A percentile compares a stretch with the other conserved stretches of the same genome.
Conservation (phyloP, 768 basidiomycete genomes). For the Lyophyllum shimeji region DNA sequence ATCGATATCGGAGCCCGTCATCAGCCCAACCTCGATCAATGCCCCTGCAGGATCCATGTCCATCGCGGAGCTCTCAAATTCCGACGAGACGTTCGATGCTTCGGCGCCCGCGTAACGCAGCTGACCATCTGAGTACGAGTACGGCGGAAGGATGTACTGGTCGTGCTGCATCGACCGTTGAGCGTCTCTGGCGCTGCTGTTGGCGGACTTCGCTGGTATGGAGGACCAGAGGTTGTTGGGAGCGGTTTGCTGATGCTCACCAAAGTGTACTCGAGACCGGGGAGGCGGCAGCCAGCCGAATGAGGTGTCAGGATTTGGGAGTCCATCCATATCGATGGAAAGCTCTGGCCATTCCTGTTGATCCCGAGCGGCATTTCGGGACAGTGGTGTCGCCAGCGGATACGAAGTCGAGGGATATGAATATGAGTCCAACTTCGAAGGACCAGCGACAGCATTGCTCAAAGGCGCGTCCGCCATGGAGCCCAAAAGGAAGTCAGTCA, state of each 20-base stretch:
- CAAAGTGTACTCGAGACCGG: background rate
- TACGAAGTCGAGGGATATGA: background rate
- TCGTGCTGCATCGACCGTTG: no score
- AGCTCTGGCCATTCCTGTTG: slow-evolving; percentile 5
- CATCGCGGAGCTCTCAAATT: slow-evolving; percentile 1
- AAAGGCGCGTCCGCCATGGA: slow-evolving; percentile 21
- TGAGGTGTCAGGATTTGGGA: slow-evolving; percentile 18
- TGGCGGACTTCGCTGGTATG: background rate
- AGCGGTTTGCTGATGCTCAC: background rate
- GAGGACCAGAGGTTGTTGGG: background rate
- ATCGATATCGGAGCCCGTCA: slow-evolving; percentile 45
- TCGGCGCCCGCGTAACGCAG: background rate
- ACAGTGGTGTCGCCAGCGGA: no score
- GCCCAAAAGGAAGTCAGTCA: slow-evolving; percentile 23
- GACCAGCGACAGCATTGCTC: background rate
- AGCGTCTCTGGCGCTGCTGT: no score
- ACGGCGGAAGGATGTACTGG: no score
- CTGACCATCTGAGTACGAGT: background rate
- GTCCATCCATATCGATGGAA: slow-evolving; percentile 8
- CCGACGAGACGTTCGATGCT: background rate
- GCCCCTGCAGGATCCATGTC: slow-evolving; percentile 27
- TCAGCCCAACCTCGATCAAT: slow-evolving; percentile 42
- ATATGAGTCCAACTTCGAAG: background rate
- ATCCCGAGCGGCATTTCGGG: background rate
- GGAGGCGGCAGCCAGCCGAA: slow-evolving; percentile 19